Evolutionary conservation across 139 green algal genomes (phyloP), one percentile per base, ranked within the genome.

Genomic region (Chlamydomonas sp.): DNA sequence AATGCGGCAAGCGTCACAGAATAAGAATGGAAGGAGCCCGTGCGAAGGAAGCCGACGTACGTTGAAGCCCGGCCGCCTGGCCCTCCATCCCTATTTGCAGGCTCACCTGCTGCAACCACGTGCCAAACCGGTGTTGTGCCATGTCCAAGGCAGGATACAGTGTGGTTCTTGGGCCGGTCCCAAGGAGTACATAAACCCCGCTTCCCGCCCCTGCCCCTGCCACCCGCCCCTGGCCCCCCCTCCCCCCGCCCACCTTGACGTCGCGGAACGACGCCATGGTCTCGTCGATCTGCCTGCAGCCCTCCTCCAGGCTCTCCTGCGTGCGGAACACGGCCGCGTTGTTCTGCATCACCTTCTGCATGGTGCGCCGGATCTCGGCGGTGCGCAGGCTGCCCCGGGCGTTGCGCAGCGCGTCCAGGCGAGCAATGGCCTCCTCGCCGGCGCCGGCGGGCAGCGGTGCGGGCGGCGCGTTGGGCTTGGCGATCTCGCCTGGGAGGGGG

Each of bases 261-360:
- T 98, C 94, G 68, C 90, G 63, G 82, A 97, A 97, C 3, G 92
- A 95, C 0, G 94, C 92, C 2, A 96, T 93, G 20, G 87, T 92
- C n/a, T 98, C 91, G 88, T 99, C 98, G 60, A 99, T 98, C 31
- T 94, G 90, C 72, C 93, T 72, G 86, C 92, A 96, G 57, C 98
- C 98, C 89, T 99, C 93, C 77, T 94, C 93, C 75, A 99, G 90
- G 0, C 95, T 96, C 87, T 97, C 94, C 92, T 98, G 91, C 78
- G 97, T 99, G 58, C 97, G 91, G 95, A 99, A 99, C 71, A 80
- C 79, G 17, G 72, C 98, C 8, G 98, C 98, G 90, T 99, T 94
- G 89, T 96, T 97, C 94, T 98, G 96, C 97, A 98, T 99, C 87
- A 95, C 92, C 63, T 85, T 91, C 92, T 98, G 97, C 96, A 99